A percentile compares a stretch with the other conserved stretches of the same genome.
Conservation (phyloP, 768 basidiomycete species). For the Crepidotus variabilis region DNA sequence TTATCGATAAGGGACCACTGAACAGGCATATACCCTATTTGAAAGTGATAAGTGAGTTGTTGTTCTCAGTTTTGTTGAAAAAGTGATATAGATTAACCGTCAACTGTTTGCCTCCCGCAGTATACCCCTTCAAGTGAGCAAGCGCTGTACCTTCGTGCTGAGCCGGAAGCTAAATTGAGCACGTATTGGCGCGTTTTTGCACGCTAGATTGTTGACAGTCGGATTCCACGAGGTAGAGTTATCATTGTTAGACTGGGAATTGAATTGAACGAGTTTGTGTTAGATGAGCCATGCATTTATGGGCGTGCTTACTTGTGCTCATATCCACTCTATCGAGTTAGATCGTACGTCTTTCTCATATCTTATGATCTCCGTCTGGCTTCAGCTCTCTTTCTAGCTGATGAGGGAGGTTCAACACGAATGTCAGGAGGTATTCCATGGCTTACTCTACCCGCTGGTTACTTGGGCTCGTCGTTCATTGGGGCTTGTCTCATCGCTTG, state of each 20-base stretch:
- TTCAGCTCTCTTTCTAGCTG: slow-evolving; percentile 41
- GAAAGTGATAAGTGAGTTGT: slow-evolving; percentile 62
- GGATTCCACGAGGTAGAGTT: slow-evolving; percentile 88
- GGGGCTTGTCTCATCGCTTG: slow-evolving; percentile 85
- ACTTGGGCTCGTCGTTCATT: slow-evolving; percentile 82
- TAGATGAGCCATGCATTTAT: slow-evolving; percentile 86
- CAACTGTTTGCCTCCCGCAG: slow-evolving; percentile 35
- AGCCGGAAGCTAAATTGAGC: too few relatives aligned
- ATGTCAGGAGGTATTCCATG: slow-evolving; percentile 86
- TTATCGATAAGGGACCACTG: background rate
- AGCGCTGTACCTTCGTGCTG: too few relatives aligned
- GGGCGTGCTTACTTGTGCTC: slow-evolving; percentile 82
- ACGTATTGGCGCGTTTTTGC: too few relatives aligned
- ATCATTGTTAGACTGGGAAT: too few relatives aligned
- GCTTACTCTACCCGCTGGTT: slow-evolving; percentile 78
- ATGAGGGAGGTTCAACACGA: slow-evolving; percentile 82
- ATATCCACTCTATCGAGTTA: slow-evolving; percentile 78
- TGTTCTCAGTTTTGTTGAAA: background rate
- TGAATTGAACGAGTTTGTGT: slow-evolving; percentile 2
- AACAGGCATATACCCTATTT: slow-evolving; percentile 75
- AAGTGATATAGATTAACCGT: too few relatives aligned
- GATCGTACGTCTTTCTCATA: slow-evolving; percentile 62
- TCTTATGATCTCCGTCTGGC: background rate
- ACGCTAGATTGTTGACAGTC: slow-evolving; percentile 78
- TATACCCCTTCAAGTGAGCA: slow-evolving; percentile 88